phyloP scores from a whole-genome alignment of 2,329 filamentous ascomycete species.

The Arachnomyces sp. region DNA sequence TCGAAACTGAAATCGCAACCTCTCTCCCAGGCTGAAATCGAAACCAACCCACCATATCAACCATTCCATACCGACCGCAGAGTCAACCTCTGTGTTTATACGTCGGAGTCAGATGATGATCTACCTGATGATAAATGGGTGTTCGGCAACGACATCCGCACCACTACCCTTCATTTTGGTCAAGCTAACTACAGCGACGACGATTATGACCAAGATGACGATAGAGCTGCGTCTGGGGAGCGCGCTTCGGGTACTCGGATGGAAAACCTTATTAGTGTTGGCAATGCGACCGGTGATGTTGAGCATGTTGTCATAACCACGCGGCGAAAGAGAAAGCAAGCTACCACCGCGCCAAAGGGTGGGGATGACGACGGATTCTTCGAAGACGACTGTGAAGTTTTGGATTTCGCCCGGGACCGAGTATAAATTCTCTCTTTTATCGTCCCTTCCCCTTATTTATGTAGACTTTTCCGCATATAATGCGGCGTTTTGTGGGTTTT shows the following conservation, averaged over 20 bases:
- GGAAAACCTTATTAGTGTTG: slow-evolving; percentile 43
- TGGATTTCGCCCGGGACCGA: slow-evolving; percentile 66
- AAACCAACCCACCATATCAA: slow-evolving; percentile 90
- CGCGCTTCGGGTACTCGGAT: slow-evolving; percentile 31
- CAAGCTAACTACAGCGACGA: slow-evolving; percentile 32
- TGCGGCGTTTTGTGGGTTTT: slow-evolving; percentile 3
- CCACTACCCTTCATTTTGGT: slow-evolving; percentile 39
- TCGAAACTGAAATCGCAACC: slow-evolving; percentile 40
- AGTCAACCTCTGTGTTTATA: slow-evolving; percentile 66
- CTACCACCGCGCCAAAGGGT: slow-evolving; percentile 13
- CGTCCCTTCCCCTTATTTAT: background rate
- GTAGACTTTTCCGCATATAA: slow-evolving; percentile 4
- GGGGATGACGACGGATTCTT: slow-evolving; percentile 64
- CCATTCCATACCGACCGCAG: slow-evolving; percentile 89
- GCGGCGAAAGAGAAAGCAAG: slow-evolving; percentile 53
- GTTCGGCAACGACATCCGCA: slow-evolving; percentile 45
- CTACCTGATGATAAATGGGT: slow-evolving; percentile 38
- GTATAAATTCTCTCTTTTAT: slow-evolving; percentile 29
- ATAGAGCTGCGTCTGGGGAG: slow-evolving; percentile 13
- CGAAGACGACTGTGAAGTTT: slow-evolving; percentile 84
- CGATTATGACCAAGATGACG: slow-evolving; percentile 28
- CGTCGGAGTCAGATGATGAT: slow-evolving; percentile 27
- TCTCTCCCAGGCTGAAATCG: slow-evolving; percentile 76
- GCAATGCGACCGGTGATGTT: slow-evolving; percentile 48
- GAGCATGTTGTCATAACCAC: slow-evolving; percentile 80